These are phyloP conservation scores for Pyrus communis DNA, from an alignment of 306 rosid species.

Conservation along the genomic window DNA sequence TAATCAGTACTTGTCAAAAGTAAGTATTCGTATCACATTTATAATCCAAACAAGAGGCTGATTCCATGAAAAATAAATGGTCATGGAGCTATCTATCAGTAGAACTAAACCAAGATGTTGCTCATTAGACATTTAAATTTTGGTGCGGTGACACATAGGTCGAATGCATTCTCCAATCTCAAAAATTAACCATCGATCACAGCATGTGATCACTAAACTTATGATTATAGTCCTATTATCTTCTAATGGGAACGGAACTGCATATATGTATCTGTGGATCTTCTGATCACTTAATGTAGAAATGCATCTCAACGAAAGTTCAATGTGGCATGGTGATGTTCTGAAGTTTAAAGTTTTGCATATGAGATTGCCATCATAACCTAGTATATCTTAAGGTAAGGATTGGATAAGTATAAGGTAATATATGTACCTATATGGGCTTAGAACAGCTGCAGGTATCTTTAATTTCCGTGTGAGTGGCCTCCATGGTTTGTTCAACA, in stretches of 20 bases:
- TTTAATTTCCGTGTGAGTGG: slow-evolving; percentile 84
- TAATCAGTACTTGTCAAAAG: background rate
- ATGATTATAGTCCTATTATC: too few species aligned
- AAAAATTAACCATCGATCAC: background rate
- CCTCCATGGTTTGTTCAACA: slow-evolving; percentile 79
- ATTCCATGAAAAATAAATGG: background rate
- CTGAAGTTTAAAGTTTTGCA: background rate
- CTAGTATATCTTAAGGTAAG: background rate
- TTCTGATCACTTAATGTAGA: background rate
- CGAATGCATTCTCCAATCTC: background rate
- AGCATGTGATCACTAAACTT: background rate
- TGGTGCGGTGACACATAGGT: background rate
- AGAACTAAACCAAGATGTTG: background rate
- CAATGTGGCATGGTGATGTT: background rate
- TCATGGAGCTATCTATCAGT: background rate
- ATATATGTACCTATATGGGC: slow-evolving; percentile 72
- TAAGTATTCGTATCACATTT: background rate
- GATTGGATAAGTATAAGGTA: background rate
- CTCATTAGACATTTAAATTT: background rate
- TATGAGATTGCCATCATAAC: background rate
- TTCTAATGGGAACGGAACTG: too few species aligned
- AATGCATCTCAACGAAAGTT: background rate
- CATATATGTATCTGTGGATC: background rate
- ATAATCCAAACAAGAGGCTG: too few species aligned
- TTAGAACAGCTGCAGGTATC: slow-evolving; percentile 87